These are phyloP conservation scores for Colletotrichum abscissum DNA, from an alignment of 2,329 filamentous ascomycete genomes.

Conservation along the genomic window DNA sequence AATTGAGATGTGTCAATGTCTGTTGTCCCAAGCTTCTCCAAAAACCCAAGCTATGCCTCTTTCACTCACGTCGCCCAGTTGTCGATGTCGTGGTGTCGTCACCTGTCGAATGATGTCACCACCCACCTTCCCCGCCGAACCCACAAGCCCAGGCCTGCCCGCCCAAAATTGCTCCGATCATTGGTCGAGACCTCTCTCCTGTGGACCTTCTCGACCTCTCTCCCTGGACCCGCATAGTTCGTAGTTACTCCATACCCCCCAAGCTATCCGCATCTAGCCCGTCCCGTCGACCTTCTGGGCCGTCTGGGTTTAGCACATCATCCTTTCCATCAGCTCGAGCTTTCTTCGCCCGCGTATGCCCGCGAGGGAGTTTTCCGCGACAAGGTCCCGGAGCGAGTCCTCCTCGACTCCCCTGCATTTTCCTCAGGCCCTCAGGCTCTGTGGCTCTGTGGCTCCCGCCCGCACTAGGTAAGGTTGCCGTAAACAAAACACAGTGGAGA, in stretches of 20 bases:
- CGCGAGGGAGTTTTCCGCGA: not conserved
- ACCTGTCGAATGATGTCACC: conserved; percentile 56
- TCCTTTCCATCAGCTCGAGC: not conserved
- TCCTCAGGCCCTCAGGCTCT: not conserved
- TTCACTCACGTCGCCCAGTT: not conserved
- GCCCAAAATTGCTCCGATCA: conserved; percentile 2
- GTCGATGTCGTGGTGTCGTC: conserved; percentile 43
- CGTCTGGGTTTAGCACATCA: conserved; percentile 13
- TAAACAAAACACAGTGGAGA: not conserved
- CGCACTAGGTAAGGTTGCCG: not conserved
- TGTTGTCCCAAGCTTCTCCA: conserved; percentile 2
- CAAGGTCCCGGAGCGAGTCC: conserved; percentile 16
- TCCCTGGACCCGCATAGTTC: conserved; percentile 15
- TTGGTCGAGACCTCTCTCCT: conserved; percentile 27
- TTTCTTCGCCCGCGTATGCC: not conserved
- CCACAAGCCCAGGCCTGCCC: not conserved
- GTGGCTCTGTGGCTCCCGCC: not conserved
- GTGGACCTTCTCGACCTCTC: not conserved
- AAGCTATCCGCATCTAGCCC: conserved; percentile 27
- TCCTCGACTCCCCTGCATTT: not conserved
- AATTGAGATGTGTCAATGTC: not conserved
- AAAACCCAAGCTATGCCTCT: conserved; percentile 10
- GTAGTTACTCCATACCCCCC: not conserved
- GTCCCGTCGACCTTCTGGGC: not conserved
- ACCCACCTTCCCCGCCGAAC: conserved; percentile 40